Evolutionary conservation across 441 rosid species (phyloP), one percentile per base, ranked within the genome.

Genomic region (Adansonia madagascariensis): DNA sequence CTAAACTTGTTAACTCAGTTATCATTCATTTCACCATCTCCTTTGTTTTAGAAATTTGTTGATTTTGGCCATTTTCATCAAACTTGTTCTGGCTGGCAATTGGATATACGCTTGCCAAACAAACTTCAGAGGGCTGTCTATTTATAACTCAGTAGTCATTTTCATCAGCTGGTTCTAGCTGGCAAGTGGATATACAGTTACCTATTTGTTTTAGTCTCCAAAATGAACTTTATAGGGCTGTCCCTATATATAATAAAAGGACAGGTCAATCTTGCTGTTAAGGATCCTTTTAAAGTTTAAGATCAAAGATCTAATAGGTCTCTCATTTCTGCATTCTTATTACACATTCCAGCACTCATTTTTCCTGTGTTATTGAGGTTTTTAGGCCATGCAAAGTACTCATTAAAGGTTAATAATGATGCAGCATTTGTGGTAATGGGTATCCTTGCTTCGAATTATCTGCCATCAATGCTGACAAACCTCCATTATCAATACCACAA

Each of bases 381-480:
- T 47, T 15, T 47, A 17, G 39, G 44, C 15, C 8, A 35, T 17
- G n/a, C 17, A 4, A 77, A 73, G 41, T 43, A 41, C 62, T 78
- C 15, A 65, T 63, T 55, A 18, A 12, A 20, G 14, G 3, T 43
- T 76, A 12, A 6, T 49, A 77, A 71, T 82, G 50, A 63, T 85
- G 88, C 87, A 96, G 99, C 74, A 80, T 87, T 43, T 82, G 76
- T 77, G 88, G 90, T 56, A 73, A 86, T 61, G 98, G 97, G 15
- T 89, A 86, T 80, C 97, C 97, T 52, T 92, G 98, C 85, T 96
- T 96, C 64, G 97, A 96, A 87, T 70, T 94, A 71, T 92, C 98
- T 15, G 97, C 95, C 27, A 79, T 96, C 75, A 96, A 92, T 87
- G 98, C 99, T 0, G 98, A 96, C 88, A 96, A 96, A 77, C 94